Evolutionary conservation across 1,139 yeast species (phyloP), one percentile per base, ranked within the genome.

Genomic region (Protomyces inundatus): DNA sequence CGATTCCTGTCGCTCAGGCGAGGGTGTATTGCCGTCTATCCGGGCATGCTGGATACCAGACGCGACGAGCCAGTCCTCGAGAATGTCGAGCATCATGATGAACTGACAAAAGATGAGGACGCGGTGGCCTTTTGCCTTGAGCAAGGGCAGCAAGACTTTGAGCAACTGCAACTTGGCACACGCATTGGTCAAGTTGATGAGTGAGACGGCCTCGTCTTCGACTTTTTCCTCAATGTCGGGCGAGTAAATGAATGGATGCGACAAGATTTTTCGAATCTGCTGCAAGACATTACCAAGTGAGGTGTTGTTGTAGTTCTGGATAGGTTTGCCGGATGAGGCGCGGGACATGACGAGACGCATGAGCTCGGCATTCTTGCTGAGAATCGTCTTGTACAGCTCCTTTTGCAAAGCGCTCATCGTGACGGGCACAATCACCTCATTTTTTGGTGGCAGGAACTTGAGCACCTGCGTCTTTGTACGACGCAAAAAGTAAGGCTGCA

Each of bases 31-130:
- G 74, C 95, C 96, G 76, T 88, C 67, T 42, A 66, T 61, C 10
- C 95, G 81, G 80, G 87, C 77, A 72, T 87, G 88, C 69, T 86
- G 84, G 81, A 87, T 78, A 48, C 79, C 82, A 68, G 84, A 79
- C 64, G 81, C 79, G 69, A 90, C 78, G 68, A 88, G 78, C 72
- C 86, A 88, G 75, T 88, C 95, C 74, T 88, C 95, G 90, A 88
- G 86, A 61, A 88, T 88, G 73, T 88, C 91, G 91, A 88, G 87
- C 67, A 88, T 85, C 74, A 86, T 91, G 1, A 95, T 87, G 93
- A 88, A 88, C 76, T 88, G 96, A 75, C 88, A 88, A 71, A 88
- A 88, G 65, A 88, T 85, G 72, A 88, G 80, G 12, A 87, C 91
- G 70, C 93, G 80, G 70, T 88, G 95, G 0, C 91, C 91, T 1